These are phyloP conservation scores for Lotmaria passim DNA, from an alignment of 208 protist genomes.

Conservation along the genomic window DNA sequence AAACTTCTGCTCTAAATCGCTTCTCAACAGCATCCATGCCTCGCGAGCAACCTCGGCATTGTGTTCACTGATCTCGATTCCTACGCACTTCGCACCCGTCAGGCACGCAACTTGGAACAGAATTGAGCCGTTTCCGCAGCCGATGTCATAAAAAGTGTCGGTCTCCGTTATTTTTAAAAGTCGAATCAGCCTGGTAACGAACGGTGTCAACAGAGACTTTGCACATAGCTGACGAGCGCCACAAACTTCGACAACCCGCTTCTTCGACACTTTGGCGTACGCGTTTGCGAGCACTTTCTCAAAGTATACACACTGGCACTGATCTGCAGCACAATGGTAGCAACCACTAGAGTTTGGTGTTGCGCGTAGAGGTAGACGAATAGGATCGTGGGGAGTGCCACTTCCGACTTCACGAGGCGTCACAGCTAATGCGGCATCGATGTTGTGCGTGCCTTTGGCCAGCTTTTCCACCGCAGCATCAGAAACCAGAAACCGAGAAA, in stretches of 20 bases:
- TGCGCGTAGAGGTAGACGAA: conserved; percentile 50
- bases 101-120: conserved; percentile 80
- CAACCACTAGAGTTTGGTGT: conserved; percentile 68
- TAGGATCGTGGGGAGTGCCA: conserved; percentile 57
- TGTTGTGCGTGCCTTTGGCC: conserved; percentile 15
- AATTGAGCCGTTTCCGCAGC: conserved; percentile 84
- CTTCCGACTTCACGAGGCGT: conserved; percentile 43
- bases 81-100: conserved; percentile 77
- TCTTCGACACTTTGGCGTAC: conserved; percentile 53
- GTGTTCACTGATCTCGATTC: conserved; percentile 75
- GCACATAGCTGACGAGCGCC: conserved; percentile 74
- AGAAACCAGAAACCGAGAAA: conserved; percentile 44
- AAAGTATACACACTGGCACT: conserved; percentile 64
- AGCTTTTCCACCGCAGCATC: conserved; percentile 37
- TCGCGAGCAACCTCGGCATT: conserved; percentile 70
- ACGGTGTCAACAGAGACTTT: conserved; percentile 85
- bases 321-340: conserved; percentile 52
- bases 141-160: conserved; percentile 83
- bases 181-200: conserved; percentile 71
- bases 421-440: conserved; percentile 18
- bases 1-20: conserved; percentile 44
- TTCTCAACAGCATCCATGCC: conserved; percentile 53
- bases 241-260: conserved; percentile 75
- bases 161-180: conserved; percentile 45
- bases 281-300: conserved; percentile 48